Base-by-base conservation (phyloP, 345 rosid species). In the Eucalyptus virginea region DNA sequence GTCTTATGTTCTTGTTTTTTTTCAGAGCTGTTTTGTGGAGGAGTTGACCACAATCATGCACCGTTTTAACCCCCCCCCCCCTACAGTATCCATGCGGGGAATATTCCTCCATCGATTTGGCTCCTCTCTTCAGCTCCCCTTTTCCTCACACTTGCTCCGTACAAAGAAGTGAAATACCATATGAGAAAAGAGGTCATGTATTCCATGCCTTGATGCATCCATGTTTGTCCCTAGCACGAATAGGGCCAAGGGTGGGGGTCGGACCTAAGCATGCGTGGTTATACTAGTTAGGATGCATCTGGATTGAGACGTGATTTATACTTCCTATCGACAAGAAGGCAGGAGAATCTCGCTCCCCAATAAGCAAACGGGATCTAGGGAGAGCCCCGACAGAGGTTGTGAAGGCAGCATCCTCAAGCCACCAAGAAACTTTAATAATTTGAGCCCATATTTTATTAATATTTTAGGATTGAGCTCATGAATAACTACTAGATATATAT, bases 251-350 rank as follows among this genome's bases (percentile, higher is more conserved):
- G 26, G 81, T 21, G 11, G 34, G 44, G 81, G 3, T 69, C 8
- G 6, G 23, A 69, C 42, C 42, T 17, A 19, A 34, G 44, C 40
- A 30, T 13, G 34, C 2, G 4, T 1, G 17, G 34, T 12, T 28
- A 28, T 12, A 60, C 69, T 3, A 0, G 0, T 28, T 28, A 28
- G 16, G 3, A 26, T 8, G 0, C 14, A 0, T 60, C 8, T 9
- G 7, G 26, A 0, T 52, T 19, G 24, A 52, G 24, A 52, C 1
- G 24, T 52, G 58, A 52, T 52, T 52, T 19, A 19, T 52, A 52
- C 19, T 52, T 52, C 26, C 26, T 21, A 52, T 52, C 1, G 26
- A 52, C 5, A 52, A 52, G 10, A 52, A 52, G 58, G 58, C 9
- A 52, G 0, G 58, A 52, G 26, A 19, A 52, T 52, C 58, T 52